phyloP scores from a whole-genome alignment of 1,284 basidiomycete genomes.

The Cystobasidium sp. region DNA sequence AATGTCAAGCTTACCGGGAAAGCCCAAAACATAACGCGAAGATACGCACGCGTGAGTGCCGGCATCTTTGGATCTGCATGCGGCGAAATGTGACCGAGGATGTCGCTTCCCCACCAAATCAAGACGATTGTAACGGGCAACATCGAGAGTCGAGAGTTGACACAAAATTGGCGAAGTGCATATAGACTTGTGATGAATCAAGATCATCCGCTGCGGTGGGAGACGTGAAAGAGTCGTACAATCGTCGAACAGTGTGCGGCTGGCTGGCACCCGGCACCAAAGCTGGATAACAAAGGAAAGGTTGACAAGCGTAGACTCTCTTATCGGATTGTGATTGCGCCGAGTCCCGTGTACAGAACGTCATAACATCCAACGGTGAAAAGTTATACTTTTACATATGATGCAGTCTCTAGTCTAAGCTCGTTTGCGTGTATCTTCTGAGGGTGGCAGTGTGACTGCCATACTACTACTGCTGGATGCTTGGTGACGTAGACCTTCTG shows the following conservation, averaged over 20 bases:
- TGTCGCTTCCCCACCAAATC: background rate
- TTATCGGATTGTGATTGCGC: too few relatives aligned
- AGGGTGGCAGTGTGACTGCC: background rate
- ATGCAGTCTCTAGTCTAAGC: background rate
- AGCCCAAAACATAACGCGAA: conserved; percentile 75
- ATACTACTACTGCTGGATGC: background rate
- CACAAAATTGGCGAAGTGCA: conserved; percentile 1
- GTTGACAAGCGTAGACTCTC: too few relatives aligned
- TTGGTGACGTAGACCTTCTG: too few relatives aligned
- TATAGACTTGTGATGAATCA: conserved; percentile 22
- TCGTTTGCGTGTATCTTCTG: background rate
- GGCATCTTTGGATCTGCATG: conserved; percentile 25
- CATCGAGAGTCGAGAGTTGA: background rate
- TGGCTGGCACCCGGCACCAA: too few relatives aligned
- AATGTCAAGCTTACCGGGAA: conserved; percentile 65
- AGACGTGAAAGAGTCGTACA: too few relatives aligned
- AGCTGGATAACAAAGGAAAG: too few relatives aligned
- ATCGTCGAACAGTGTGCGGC: too few relatives aligned
- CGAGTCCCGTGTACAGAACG: too few relatives aligned
- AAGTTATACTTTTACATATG: background rate
- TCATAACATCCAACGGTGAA: background rate
- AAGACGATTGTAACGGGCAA: conserved; percentile 24
- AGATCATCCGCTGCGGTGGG: too few relatives aligned
- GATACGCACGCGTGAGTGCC: conserved; percentile 56
- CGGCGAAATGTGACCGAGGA: background rate